These are phyloP conservation scores for Phytophthora megakarya DNA, from an alignment of 352 stramenopile genomes.

Conservation along the genomic window DNA sequence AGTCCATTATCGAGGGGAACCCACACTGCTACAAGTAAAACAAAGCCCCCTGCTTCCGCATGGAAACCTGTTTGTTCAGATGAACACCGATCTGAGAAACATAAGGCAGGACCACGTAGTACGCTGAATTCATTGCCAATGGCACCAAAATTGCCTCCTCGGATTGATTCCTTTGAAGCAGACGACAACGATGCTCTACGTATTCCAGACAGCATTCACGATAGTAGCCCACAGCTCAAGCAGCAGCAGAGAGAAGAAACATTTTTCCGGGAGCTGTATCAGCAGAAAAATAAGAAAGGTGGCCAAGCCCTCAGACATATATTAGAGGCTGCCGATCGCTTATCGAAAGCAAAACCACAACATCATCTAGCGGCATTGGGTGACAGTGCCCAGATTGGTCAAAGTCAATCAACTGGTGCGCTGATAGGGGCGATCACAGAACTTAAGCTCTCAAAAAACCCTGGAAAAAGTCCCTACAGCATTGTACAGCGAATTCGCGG, in stretches of 20 bases:
- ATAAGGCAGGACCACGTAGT: conserved; percentile 29
- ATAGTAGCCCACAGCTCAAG: conserved; percentile 23
- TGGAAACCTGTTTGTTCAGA: conserved; percentile 62
- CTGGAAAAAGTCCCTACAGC: conserved; percentile 59
- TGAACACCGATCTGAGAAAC: conserved; percentile 17
- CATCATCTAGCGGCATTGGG: conserved; percentile 49
- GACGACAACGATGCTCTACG: conserved; percentile 38
- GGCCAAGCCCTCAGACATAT: conserved; percentile 76
- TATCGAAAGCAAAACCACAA: conserved; percentile 53
- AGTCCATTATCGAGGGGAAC: conserved; percentile 8
- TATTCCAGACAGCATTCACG: conserved; percentile 26
- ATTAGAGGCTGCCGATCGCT: conserved; percentile 57
- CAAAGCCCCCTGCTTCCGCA: conserved; percentile 55
- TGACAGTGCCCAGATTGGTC: conserved; percentile 35
- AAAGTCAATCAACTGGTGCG: conserved; percentile 46
- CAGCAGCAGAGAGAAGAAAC: conserved; percentile 56
- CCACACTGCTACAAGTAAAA: conserved; percentile 5
- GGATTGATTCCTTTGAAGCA: conserved; percentile 60
- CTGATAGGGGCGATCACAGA: conserved; percentile 51
- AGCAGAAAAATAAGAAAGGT: conserved; percentile 49
- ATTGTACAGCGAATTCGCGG: conserved; percentile 48
- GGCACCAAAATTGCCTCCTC: conserved; percentile 59
- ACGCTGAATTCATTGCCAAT: conserved; percentile 43
- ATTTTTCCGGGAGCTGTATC: conserved; percentile 76
- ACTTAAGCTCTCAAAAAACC: conserved; percentile 32